Base-by-base conservation (phyloP, 1,284 basidiomycete species). In the Sanghuangporus sanghuang region DNA sequence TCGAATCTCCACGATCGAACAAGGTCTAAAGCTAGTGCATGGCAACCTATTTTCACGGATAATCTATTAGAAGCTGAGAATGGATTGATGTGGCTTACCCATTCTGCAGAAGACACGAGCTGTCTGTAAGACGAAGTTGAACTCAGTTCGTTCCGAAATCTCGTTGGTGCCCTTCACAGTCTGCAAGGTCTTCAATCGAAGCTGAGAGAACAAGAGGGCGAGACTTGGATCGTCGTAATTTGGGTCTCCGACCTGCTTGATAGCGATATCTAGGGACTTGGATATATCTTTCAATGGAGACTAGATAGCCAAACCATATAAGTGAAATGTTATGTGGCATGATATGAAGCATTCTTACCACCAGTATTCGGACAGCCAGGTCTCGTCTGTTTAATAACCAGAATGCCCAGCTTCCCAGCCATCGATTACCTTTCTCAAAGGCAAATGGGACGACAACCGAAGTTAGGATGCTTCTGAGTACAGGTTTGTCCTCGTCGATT, bases 381-480 rank as follows among this genome's bases (percentile, higher is more conserved):
- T 98, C 95, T 56, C 92, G 81, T 39, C 93, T 81, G 67, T 88
- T 86, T 35, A 98, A 78, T 67, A 93, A 79, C 93, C 95, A 97
- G 74, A 98, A 95, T 3, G 92, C 93, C 96, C 96, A 99, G 66
- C 90, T 93, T n/a, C 86, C 92, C n/a, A 98, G 78, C 90, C 93
- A 98, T 40, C 96, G 83, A 74, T 98, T 95, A 0, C 95, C 95
- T 18, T 88, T 83, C 59, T 81, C 79, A 72, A 98, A 93, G 0
- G 95, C 95, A 21, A 84, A 80, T 0, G 96, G 95, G 1, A 99
- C 75, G 1, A 98, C 87, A 0, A 83, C 87, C 55, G 83, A 83
- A 18, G 81, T 83, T 40, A 98, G 75, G 23, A 98, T 85, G 55
- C 81, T 81, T 21, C 77, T 77, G 32, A 98, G 74, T 0, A 98